Percentiles rank a stretch among this genome's conserved stretches.
Conservation (phyloP, 1,284 basidiomycete species). For the Limonomyces culmigenus region DNA sequence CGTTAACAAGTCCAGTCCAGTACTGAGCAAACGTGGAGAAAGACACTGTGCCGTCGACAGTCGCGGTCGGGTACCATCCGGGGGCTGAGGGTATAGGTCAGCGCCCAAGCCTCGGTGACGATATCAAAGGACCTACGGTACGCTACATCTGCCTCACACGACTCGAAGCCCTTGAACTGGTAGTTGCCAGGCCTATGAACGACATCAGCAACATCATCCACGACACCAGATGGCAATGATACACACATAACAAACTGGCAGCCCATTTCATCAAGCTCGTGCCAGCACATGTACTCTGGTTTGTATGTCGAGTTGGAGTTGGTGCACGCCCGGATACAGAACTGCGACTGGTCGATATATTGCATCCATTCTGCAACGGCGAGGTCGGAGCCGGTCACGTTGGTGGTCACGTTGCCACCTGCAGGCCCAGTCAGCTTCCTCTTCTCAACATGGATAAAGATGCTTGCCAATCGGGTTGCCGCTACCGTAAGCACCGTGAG, state of each 20-base stretch:
- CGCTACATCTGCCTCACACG: constrained; percentile 21
- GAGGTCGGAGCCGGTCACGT: constrained; percentile 40
- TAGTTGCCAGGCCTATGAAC: constrained; percentile 56
- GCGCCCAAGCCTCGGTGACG: no score
- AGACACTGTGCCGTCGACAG: neutral
- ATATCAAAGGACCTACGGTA: no score
- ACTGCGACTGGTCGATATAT: constrained; percentile 38
- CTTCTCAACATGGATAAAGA: no score
- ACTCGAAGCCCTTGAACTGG: constrained; percentile 32
- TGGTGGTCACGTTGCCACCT: constrained; percentile 60
- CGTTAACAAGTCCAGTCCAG: constrained; percentile 14
- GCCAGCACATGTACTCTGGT: constrained; percentile 29
- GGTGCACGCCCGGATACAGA: constrained; percentile 63
- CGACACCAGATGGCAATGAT: no score
- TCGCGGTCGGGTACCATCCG: neutral
- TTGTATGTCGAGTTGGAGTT: constrained; percentile 22
- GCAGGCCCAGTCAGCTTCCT: no score
- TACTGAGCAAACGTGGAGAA: neutral
- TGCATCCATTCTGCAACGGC: constrained; percentile 57
- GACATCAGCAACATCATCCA: no score
- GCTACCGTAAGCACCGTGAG: constrained; percentile 14
- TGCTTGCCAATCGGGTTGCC: constrained; percentile 54
- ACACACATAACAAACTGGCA: constrained; percentile 57
- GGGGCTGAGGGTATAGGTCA: no score
- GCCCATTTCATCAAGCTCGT: constrained; percentile 51